Evolutionary conservation across 192 early-diverging fungal species (phyloP).

Genomic region (Coemansia sp.): DNA sequence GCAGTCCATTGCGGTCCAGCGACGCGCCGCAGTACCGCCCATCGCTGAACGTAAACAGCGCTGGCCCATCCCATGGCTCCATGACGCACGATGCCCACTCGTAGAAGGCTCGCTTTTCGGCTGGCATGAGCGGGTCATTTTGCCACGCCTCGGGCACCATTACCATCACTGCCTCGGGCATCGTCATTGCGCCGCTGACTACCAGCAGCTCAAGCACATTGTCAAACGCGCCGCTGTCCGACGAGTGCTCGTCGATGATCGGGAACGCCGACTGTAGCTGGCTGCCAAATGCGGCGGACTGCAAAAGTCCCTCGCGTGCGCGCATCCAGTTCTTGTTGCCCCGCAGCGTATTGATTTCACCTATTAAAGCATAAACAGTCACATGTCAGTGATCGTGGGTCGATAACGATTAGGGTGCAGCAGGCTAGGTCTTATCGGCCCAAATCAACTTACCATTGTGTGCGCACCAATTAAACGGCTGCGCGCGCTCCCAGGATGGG

Average conservation of each 20-base stretch:
- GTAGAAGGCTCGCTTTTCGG: slow-evolving; percentile 89
- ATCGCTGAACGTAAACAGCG: slow-evolving; percentile 96
- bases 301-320: slow-evolving; percentile 92
- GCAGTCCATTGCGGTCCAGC: slow-evolving; percentile 96
- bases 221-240: slow-evolving; percentile 96
- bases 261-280: slow-evolving; percentile 79
- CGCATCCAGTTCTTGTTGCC: slow-evolving; percentile 99
- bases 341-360: slow-evolving; percentile 98
- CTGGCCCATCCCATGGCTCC: slow-evolving; percentile 99
- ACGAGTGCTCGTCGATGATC: slow-evolving; percentile 93
- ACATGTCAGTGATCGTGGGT: background rate
- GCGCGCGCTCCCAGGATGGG: slow-evolving; percentile 98
- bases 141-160: slow-evolving; percentile 99
- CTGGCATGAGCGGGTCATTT: slow-evolving; percentile 77
- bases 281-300: slow-evolving; percentile 79
- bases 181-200: slow-evolving; percentile 82
- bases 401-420: no score
- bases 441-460: slow-evolving; percentile 80
- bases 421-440: background rate
- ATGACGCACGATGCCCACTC: slow-evolving; percentile 97
- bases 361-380: slow-evolving; percentile 12
- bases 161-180: slow-evolving; percentile 97
- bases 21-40: slow-evolving; percentile 97
- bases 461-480: slow-evolving; percentile 97
- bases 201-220: slow-evolving; percentile 95